Evolutionary conservation across 2,329 filamentous ascomycete genomes (phyloP), one percentile per base, ranked within the genome.

Genomic region (Blastomyces silverae): DNA sequence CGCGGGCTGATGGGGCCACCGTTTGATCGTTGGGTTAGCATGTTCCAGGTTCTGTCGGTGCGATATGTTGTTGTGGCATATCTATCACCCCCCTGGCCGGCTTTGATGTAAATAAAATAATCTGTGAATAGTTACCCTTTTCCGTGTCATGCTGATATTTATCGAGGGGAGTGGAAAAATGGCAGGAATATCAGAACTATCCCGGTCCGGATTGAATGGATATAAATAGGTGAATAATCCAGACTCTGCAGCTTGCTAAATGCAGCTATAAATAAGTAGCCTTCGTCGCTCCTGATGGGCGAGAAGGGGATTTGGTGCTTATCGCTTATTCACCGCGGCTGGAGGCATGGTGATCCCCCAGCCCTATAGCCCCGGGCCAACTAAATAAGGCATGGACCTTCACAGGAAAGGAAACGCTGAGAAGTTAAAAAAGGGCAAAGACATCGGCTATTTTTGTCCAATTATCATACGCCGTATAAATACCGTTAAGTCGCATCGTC

Each of bases 31-130:
- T 46, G n/a, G 57, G 4, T 1, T 60, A 28, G 39, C 57, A 60
- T 44, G 57, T 60, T 46, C 57, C 57, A 31, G 57, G 25, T 60
- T 60, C n/a, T 46, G 57, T 44, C n/a, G 15, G 28, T 37, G 20
- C 17, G 44, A 46, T 46, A 20, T 46, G 17, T 46, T 46, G 13
- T 17, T 46, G 17, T 20, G 4, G 13, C 42, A 46, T 46, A 46
- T 46, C 42, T 37, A 37, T 37, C 34, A 11, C 34, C 31, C 34
- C 31, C 31, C 31, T 34, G 31, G 5, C 31, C 10, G 34, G 34
- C 34, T 37, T 37, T 11, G 34, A 37, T 37, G 34, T 37, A 37
- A 37, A 37, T 37, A 37, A 37, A 37, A 37, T 37, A 37, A 11
- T 37, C 34, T 37, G 34, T 11, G 8, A 37, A 37, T 37, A 37